Conservation (phyloP, 1,284 basidiomycete genomes). For the Ceratobasidium theobromae region DNA sequence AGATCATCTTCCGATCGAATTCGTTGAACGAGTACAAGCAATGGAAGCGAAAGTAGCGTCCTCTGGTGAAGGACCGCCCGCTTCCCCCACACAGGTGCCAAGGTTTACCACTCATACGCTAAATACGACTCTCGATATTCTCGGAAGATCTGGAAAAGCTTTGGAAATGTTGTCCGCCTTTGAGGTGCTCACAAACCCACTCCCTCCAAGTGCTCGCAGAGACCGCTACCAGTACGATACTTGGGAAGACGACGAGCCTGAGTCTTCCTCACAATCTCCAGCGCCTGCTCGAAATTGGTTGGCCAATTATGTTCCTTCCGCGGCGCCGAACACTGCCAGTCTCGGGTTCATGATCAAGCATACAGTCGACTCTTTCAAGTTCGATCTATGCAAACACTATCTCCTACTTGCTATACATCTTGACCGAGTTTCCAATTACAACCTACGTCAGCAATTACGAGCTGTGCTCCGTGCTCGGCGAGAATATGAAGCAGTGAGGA, state of each 20-base stretch:
- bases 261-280: slow-evolving; percentile 45
- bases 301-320: slow-evolving; percentile 41
- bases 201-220: slow-evolving; percentile 45
- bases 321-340: slow-evolving; percentile 67
- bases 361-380: slow-evolving; percentile 49
- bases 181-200: slow-evolving; percentile 70
- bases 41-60: slow-evolving; percentile 4
- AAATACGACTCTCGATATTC: slow-evolving; percentile 68
- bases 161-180: slow-evolving; percentile 70
- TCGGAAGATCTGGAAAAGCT: slow-evolving; percentile 59
- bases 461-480: slow-evolving; percentile 9
- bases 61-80: slow-evolving; percentile 26
- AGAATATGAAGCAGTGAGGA: background rate
- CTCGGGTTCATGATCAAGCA: slow-evolving; percentile 64
- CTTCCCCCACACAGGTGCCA: slow-evolving; percentile 45
- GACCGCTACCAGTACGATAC: slow-evolving; percentile 27
- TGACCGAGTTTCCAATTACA: slow-evolving; percentile 48
- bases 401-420: slow-evolving; percentile 53
- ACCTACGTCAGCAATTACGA: slow-evolving; percentile 38
- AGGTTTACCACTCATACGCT: slow-evolving; percentile 63
- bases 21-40: slow-evolving; percentile 37
- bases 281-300: slow-evolving; percentile 49
- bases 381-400: slow-evolving; percentile 29
- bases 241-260: slow-evolving; percentile 30
- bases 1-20: slow-evolving; percentile 59